Evolutionary conservation across 768 basidiomycete genomes (phyloP), one percentile per base, ranked within the genome.

Genomic region (Lyophyllum semitale): DNA sequence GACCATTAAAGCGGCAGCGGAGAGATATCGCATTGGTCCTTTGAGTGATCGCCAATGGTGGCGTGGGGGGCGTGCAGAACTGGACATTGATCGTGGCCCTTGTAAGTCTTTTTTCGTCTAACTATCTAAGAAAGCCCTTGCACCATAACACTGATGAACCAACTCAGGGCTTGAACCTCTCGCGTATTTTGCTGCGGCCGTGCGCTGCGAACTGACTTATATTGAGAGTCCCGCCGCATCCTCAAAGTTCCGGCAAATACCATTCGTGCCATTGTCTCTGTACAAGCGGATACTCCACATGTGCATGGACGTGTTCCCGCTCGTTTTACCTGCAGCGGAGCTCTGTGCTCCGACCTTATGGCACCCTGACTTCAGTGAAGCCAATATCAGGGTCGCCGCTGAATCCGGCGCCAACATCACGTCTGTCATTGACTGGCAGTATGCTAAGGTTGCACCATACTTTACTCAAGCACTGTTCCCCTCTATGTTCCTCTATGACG

Each of bases 351-450:
- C 67, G 27, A 66, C 60, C 45, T 37, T 72, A n/a, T 67, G 69
- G 65, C 71, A 72, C 59, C 64, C 63, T 11, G 68, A 70, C 47
- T 35, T 71, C n/a, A 65, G 52, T 56, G 29, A 11, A 30, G 29
- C 6, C 8, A 71, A 72, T 53, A 30, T 71, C 38, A 61, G 68
- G 23, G 62, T 69, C 17, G 51, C 68, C 20, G 62, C 59, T 13
- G 55, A 58, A 26, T 53, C 53, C 26, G 53, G 54, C 15, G 50
- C 52, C 17, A 57, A 66, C 44, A 58, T 69, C 20, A 42, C 33
- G 22, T 67, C 64, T 32, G 60, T 71, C 53, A 67, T 69, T 29
- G 69, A 67, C 51, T 71, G 70, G 69, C 70, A 71, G 52, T 59
- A 61, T 49, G 44, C 59, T 29, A 42, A 49, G 18, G 51, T 64